These are phyloP conservation scores for Microsporum ferrugineum DNA, from an alignment of 2,329 filamentous ascomycete genomes.

Conservation along the genomic window DNA sequence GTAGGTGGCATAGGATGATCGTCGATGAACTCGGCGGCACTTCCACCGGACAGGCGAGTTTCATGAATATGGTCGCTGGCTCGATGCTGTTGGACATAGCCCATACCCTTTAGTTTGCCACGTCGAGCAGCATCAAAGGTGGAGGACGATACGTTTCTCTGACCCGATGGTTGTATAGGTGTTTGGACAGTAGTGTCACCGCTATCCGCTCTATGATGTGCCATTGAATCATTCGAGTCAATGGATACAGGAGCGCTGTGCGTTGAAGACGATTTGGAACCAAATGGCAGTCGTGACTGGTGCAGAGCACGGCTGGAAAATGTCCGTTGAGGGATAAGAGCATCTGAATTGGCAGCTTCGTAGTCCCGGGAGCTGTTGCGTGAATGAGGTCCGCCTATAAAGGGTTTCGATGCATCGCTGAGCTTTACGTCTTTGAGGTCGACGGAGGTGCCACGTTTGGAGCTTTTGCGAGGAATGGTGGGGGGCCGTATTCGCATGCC, in stretches of 20 bases:
- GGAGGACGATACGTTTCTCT: constrained; percentile 7
- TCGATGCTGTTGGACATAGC: constrained; percentile 40
- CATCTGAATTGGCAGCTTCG: neutral
- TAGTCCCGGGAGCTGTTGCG: constrained; percentile 7
- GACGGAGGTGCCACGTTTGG: constrained; percentile 40
- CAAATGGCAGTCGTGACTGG: constrained; percentile 31
- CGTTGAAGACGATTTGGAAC: constrained; percentile 27
- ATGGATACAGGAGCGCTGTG: constrained; percentile 28
- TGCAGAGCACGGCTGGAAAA: neutral
- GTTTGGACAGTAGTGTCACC: constrained; percentile 16
- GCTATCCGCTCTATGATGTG: constrained; percentile 19
- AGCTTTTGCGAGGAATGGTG: constrained; percentile 61
- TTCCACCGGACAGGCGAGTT: constrained; percentile 28
- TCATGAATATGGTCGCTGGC: constrained; percentile 39
- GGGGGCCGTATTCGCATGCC: constrained; percentile 37
- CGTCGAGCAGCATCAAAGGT: constrained; percentile 20
- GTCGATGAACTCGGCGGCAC: constrained; percentile 22
- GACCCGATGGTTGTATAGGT: neutral
- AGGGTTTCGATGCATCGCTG: neutral
- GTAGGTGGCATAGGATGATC: constrained; percentile 1
- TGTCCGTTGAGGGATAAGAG: neutral
- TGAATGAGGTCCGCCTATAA: constrained; percentile 11
- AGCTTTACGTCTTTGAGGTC: constrained; percentile 6
- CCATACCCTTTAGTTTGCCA: constrained; percentile 35
- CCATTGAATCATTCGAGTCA: constrained; percentile 30